Percentiles rank a stretch among this genome's conserved stretches.
Evolutionary conservation across 2,329 filamentous ascomycete species (phyloP).

Genomic region (Furcasterigmium sp.): DNA sequence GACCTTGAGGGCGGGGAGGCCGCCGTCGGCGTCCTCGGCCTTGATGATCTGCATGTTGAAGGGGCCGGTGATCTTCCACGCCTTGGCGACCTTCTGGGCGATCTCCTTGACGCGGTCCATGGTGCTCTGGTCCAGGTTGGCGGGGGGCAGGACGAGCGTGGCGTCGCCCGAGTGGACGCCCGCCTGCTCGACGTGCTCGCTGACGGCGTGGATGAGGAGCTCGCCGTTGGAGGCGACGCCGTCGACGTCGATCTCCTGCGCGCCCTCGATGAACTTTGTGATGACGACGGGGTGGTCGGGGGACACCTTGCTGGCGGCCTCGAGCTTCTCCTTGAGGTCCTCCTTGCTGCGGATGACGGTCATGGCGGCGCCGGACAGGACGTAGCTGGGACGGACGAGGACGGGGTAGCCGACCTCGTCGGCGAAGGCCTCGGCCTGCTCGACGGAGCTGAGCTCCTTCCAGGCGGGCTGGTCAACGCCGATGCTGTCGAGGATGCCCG

Average conservation of each 20-base stretch:
- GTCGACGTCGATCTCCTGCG: constrained; percentile 94
- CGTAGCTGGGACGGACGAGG: constrained; percentile 89
- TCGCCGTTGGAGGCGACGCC: constrained; percentile 83
- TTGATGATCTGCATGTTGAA: constrained; percentile 99
- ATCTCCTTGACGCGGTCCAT: constrained; percentile 93
- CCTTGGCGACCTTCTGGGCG: constrained; percentile 90
- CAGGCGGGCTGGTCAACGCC: constrained; percentile 95
- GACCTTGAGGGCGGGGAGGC: constrained; percentile 78
- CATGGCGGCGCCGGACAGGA: constrained; percentile 97
- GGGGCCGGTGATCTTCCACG: constrained; percentile 94
- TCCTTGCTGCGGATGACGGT: constrained; percentile 85
- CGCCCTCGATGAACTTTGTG: constrained; percentile 96
- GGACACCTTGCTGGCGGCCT: constrained; percentile 83
- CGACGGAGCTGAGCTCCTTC: constrained; percentile 91
- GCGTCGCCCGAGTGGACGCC: constrained; percentile 98
- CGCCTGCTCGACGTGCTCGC: constrained; percentile 93
- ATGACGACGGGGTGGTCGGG: constrained; percentile 98
- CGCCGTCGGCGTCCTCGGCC: constrained; percentile 69
- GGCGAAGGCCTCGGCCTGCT: constrained; percentile 84
- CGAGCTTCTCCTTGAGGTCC: constrained; percentile 91
- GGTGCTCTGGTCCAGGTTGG: constrained; percentile 67
- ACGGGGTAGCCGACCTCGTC: constrained; percentile 86
- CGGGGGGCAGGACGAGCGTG: constrained; percentile 86
- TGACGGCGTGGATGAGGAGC: constrained; percentile 85
- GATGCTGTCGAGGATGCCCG: constrained; percentile 92